Conservation (phyloP, 805 yeast species). For the Saccharomyces jurei region DNA sequence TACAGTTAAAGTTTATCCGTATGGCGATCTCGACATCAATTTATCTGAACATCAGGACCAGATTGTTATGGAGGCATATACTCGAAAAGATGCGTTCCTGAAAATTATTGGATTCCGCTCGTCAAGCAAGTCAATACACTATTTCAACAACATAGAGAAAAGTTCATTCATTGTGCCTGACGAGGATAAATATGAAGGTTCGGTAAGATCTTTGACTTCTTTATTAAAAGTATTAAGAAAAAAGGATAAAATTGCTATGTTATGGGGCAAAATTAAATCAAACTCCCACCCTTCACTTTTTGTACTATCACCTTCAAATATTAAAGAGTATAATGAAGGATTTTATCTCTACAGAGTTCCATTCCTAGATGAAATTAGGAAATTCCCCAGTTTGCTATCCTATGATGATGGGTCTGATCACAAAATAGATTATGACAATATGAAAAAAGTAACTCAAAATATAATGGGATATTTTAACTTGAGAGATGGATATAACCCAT, state of each 20-base stretch:
- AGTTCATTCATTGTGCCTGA: conserved; percentile 65
- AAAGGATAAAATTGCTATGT: conserved; percentile 50
- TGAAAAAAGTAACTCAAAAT: conserved; percentile 18
- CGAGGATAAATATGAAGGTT: conserved; percentile 49
- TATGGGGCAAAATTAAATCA: conserved; percentile 59
- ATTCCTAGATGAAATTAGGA: conserved; percentile 65
- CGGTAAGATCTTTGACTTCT: conserved; percentile 58
- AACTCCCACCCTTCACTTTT: conserved; percentile 49
- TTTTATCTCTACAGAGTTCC: conserved; percentile 65
- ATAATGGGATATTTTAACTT: conserved; percentile 37
- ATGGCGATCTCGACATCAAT: conserved; percentile 41
- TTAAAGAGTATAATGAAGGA: conserved; percentile 45
- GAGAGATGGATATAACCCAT: conserved; percentile 46
- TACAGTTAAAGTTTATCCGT: conserved; percentile 32
- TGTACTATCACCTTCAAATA: conserved; percentile 49
- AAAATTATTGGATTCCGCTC: conserved; percentile 62
- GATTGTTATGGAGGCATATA: conserved; percentile 30
- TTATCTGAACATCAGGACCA: conserved; percentile 33
- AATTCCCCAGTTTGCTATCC: conserved; percentile 39
- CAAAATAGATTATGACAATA: conserved; percentile 16
- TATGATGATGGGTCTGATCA: neutral
- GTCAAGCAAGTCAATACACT: conserved; percentile 34
- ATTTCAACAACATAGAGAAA: conserved; percentile 44
- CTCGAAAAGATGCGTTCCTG: conserved; percentile 40
- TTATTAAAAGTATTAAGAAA: conserved; percentile 52